Base-by-base conservation (phyloP, 345 rosid species). In the Eucalyptus regnans region DNA sequence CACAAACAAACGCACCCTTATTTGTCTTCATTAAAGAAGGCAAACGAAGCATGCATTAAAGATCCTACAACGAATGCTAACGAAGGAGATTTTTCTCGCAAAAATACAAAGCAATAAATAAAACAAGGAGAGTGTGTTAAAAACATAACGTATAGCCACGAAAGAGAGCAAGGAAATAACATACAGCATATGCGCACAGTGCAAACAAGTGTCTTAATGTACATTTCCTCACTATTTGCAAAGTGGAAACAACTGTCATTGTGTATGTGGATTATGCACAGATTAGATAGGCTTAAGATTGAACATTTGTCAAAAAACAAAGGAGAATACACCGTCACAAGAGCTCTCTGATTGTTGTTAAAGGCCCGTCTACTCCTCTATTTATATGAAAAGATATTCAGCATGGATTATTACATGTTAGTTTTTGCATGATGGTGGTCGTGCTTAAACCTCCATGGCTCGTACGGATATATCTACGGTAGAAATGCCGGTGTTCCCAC, bases 371-470 rank as follows among this genome's bases (percentile, higher is more conserved):
- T n/a, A 64, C 71, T 37, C 41, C 18, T 29, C n/a, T n/a, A 64
- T 64, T 64, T 64, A 13, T 29, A 85, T 17, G 37, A 48, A 85
- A 37, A 46, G 37, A 22, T 46, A 46, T 48, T 48, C 86, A 85
- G 12, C n/a, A 64, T 64, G 71, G 71, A 64, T n/a, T 29, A 64
- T 64, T 18, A 95, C 99, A 96, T 97, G 94, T 96, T 96, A 88
- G 99, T 96, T 92, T 96, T 97, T 88, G 99, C 99, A 88, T 96
- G 99, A 93, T 96, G 98, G 87, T 93, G 93, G 87, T 97, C 96
- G 31, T 97, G 99, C 95, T 97, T 96, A 92, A 96, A 97, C 88
- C 98, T 92, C 99, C 99, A 94, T 84, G 99, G 99, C 92, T 96
- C 98, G 68, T 96, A 97, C 12, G 99, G 98, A 91, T 97, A 97